A percentile compares a stretch with the other conserved stretches of the same genome.
phyloP scores from a whole-genome alignment of 148 eudicot genomes.

The Cornus suecica region DNA sequence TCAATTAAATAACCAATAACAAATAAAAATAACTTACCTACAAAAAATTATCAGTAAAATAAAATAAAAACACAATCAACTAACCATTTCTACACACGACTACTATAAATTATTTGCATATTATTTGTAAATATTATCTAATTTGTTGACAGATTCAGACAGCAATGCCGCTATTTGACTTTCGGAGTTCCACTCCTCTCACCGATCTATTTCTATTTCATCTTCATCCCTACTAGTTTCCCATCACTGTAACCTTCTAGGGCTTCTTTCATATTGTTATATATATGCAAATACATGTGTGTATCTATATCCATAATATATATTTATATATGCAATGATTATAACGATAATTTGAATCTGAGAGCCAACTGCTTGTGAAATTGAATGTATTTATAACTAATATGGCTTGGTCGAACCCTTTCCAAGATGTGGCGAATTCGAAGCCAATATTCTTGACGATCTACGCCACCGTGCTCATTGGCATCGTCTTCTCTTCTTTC shows the following conservation, averaged over 20 bases:
- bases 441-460: slow-evolving; percentile 78
- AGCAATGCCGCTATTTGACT: not conserved
- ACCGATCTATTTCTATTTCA: not conserved
- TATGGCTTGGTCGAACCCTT: slow-evolving; percentile 54
- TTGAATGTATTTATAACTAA: not conserved
- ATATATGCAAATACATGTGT: not conserved
- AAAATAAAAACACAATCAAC: not conserved
- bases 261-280: not conserved
- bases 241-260: not conserved
- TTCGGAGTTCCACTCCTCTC: not conserved
- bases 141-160: slow-evolving; percentile 1
- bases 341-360: not conserved
- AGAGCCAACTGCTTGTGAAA: not conserved
- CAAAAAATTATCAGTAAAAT: too few relatives aligned
- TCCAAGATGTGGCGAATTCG: slow-evolving; percentile 50
- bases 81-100: not conserved
- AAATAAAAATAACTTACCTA: too few relatives aligned
- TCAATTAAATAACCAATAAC: too few relatives aligned
- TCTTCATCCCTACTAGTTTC: too few relatives aligned
- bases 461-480: slow-evolving; percentile 62
- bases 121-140: not conserved
- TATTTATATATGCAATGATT: not conserved
- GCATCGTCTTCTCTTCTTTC: slow-evolving; percentile 57
- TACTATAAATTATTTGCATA: not conserved
- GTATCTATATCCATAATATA: not conserved